Base-by-base conservation (phyloP, 2,329 filamentous ascomycete genomes). In the Nemania sp. region DNA sequence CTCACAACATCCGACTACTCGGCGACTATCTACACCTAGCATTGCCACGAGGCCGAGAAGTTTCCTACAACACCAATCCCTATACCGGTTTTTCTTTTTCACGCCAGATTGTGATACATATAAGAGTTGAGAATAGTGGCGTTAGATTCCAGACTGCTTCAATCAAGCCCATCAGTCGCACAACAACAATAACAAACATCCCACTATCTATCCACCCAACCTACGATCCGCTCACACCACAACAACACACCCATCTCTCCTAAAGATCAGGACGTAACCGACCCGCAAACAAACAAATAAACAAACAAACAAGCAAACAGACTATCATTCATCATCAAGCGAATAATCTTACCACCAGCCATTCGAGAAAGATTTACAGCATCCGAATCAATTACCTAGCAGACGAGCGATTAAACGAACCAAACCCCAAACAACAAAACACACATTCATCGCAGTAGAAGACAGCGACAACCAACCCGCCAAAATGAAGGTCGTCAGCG, bases 401-500 rank as follows among this genome's bases (percentile, higher is more conserved):
- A 22, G 32, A 53, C 32, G 20, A 57, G 10, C 29, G 35, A 47
- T 32, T 11, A 20, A 57, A 20, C 20, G 24, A 15, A 24, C 47
- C 58, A 18, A 27, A 53, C 11, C 22, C 35, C 15, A 38, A 29
- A 61, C 18, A 32, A 38, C 35, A 20, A 38, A 29, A 61, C 18
- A 32, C 29, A 35, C 32, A 35, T 29, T 43, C 27, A 35, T 20
- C 57, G 18, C 51, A 60, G 43, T 8, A 55, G 26, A 20, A 35
- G 24, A 52, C 11, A 63, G 18, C 24, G 18, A 54, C 55, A 43
- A 68, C 72, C 11, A 32, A 24, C 3, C 32, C 73, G 72, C 75
- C 81, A 86, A 58, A 71, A 99, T 98, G 96, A 98, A 98, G 91
- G 86, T 98, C 78, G 87, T 98, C 79, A 97, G 92, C 76, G 93